Base-by-base conservation (phyloP, 2,329 filamentous ascomycete genomes). In the Fusarium kyushuense region DNA sequence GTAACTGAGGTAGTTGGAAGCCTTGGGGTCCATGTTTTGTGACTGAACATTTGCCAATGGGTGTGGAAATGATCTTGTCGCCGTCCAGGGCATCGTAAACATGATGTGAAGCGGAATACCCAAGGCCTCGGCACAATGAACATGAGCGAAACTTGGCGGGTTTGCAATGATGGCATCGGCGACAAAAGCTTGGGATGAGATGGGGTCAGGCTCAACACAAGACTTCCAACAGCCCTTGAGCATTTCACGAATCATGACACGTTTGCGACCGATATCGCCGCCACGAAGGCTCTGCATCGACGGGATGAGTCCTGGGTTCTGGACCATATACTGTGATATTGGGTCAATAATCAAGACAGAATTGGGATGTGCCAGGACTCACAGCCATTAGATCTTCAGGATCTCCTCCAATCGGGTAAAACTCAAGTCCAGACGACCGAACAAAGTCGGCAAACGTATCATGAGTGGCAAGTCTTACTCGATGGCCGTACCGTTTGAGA, bases 61-160 rank as follows among this genome's bases (percentile, higher is more conserved):
- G 75, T 95, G 92, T 0, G 92, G 90, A 65, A 94, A 94, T 0
- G 87, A 84, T 53, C 88, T 84, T 0, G 92, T 94, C 0, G 91
- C 90, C 0, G 88, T 92, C 74, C 92, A 94, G 0, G 92, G 92
- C 58, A 94, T 90, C 58, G 94, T 97, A 76, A 97, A 97, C 90
- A 97, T 95, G 68, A 97, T 81, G 73, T 94, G 91, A 4, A 95
- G 77, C 0, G 92, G 92, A 14, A 94, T 87, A 0, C 92, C 92
- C 16, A 95, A 76, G 17, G 90, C 88, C 76, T 96, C 91, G 0
- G 92, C 92, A 65, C 92, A 93, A 78, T 94, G 92, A 1, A 93
- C 83, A 72, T 94, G 92, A 0, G 90, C 90, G 76, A 94, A 92
- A 62, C 86, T 90, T 0, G 91, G 91, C 0, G 92, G 92, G 67